Evolutionary conservation across 1,139 yeast species (phyloP).

Genomic region (Kodamaea anthophila): DNA sequence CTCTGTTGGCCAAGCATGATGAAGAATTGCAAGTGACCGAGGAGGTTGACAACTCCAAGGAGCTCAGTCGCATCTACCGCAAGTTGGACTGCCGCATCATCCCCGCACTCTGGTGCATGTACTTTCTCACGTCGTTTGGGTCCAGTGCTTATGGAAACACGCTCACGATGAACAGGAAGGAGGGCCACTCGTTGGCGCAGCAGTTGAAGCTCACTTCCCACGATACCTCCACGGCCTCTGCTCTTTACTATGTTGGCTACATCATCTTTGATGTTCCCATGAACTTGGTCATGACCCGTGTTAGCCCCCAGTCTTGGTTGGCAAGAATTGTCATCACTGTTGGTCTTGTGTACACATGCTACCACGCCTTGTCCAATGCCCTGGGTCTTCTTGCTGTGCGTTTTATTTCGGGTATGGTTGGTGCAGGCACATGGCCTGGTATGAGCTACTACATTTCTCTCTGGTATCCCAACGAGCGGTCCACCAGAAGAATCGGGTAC

Average conservation of each 20-base stretch:
- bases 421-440: conserved; percentile 95
- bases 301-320: conserved; percentile 83
- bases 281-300: conserved; percentile 78
- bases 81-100: conserved; percentile 66
- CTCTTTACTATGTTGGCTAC: conserved; percentile 76
- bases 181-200: conserved; percentile 57
- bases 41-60: conserved; percentile 12
- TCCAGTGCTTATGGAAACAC: conserved; percentile 73
- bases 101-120: conserved; percentile 78
- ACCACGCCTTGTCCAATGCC: conserved; percentile 48
- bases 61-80: conserved; percentile 56
- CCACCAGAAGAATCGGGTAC: conserved; percentile 77
- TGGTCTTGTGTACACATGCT: conserved; percentile 73
- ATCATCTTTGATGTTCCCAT: conserved; percentile 83
- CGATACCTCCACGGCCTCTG: conserved; percentile 69
- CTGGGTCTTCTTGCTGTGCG: conserved; percentile 67
- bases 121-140: conserved; percentile 77
- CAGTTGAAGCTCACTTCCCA: conserved; percentile 47
- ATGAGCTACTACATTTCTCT: conserved; percentile 76
- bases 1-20: conserved; percentile 3
- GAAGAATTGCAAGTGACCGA: conserved; percentile 4
- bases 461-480: conserved; percentile 81
- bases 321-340: conserved; percentile 72
- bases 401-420: conserved; percentile 70
- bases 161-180: conserved; percentile 66